A percentile compares a stretch with the other conserved stretches of the same genome.
These are phyloP conservation scores for Diplodia scrobiculata DNA, from an alignment of 2,329 filamentous ascomycete genomes.

Conservation along the genomic window DNA sequence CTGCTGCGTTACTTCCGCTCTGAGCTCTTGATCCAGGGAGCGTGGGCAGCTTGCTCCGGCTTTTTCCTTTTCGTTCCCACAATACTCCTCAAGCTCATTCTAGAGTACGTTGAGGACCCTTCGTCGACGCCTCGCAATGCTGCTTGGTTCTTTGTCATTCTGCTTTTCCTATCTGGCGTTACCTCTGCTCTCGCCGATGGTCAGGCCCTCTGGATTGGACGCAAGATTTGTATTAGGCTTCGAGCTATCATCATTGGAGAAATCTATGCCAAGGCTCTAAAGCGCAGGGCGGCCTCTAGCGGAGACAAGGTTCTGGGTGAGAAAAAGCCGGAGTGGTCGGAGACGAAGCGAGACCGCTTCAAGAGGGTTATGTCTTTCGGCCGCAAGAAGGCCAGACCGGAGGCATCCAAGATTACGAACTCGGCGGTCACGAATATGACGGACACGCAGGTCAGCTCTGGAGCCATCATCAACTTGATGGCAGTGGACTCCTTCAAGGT, in stretches of 20 bases:
- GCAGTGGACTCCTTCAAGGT: conserved; percentile 99
- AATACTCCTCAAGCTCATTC: conserved; percentile 82
- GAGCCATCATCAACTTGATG: conserved; percentile 99
- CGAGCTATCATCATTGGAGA: conserved; percentile 95
- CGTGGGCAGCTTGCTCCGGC: conserved; percentile 77
- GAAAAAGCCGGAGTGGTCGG: conserved; percentile 49
- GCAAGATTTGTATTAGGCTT: conserved; percentile 89
- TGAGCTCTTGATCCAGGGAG: conserved; percentile 72
- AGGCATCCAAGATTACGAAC: conserved; percentile 50
- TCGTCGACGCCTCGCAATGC: conserved; percentile 76
- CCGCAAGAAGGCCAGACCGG: conserved; percentile 55
- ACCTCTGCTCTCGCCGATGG: conserved; percentile 81
- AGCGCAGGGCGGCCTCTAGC: conserved; percentile 78
- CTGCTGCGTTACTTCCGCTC: conserved; percentile 81
- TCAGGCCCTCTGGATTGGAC: conserved; percentile 87
- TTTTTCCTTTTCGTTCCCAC: conserved; percentile 90
- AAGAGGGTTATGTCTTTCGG: conserved; percentile 59
- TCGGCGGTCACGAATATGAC: conserved; percentile 34
- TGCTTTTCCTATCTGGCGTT: conserved; percentile 80
- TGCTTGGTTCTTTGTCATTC: conserved; percentile 91
- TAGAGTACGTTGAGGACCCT: conserved; percentile 90
- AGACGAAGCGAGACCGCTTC: conserved; percentile 48
- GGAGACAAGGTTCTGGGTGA: conserved; percentile 73
- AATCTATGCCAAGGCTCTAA: conserved; percentile 92
- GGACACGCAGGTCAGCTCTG: conserved; percentile 82